Evolutionary conservation across 2,329 filamentous ascomycete genomes (phyloP).

Genomic region (Neopestalotiopsis rosae): DNA sequence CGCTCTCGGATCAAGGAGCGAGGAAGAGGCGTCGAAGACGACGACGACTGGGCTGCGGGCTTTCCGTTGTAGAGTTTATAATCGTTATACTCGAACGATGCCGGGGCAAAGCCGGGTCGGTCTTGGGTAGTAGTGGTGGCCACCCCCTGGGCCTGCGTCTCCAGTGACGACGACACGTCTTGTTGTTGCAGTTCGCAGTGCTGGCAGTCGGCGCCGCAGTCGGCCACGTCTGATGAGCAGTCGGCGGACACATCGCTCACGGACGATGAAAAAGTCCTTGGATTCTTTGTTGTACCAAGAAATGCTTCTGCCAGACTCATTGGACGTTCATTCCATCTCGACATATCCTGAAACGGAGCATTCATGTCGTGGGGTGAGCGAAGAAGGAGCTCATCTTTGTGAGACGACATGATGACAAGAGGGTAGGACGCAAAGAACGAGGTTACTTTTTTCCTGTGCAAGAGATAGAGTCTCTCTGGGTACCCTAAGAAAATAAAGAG

Average conservation of each 20-base stretch:
- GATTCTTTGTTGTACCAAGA: not conserved
- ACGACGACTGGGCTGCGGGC: not conserved
- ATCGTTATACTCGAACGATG: not conserved
- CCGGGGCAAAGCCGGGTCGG: not conserved
- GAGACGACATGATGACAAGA: no score
- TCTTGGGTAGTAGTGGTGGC: not conserved
- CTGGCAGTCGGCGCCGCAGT: no score
- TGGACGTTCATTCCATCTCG: no score
- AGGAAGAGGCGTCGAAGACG: not conserved
- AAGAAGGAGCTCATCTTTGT: not conserved
- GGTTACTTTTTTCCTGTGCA: no score
- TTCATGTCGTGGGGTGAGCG: constrained; percentile 13
- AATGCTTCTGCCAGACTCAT: not conserved
- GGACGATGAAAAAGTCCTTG: not conserved
- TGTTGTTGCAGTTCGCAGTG: no score
- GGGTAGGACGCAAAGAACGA: no score
- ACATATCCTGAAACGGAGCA: not conserved
- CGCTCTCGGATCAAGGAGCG: not conserved
- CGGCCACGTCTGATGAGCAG: no score
- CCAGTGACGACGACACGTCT: not conserved
- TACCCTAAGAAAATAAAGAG: no score
- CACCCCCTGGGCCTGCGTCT: not conserved
- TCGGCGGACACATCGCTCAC: no score
- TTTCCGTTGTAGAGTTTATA: no score
- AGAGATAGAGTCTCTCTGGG: no score